Evolutionary conservation across 2,329 filamentous ascomycete genomes (phyloP), one percentile per base, ranked within the genome.

Genomic region (Stagonosporopsis cucurbitacearum): DNA sequence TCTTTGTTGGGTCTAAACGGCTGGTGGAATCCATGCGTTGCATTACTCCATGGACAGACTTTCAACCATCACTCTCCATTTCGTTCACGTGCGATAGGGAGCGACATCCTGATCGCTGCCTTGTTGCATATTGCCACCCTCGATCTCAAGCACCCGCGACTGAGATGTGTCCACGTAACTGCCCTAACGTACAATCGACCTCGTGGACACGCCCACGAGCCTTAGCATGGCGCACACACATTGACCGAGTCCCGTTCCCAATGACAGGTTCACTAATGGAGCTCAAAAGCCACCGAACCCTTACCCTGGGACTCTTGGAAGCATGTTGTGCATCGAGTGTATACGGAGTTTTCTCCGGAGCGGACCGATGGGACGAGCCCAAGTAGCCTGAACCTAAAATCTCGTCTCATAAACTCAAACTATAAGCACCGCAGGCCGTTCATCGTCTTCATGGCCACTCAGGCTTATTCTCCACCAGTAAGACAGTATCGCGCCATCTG

Each of bases 281-380:
- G 40, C 11, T 36, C 32, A n/a, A 35, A 54, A 58, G 57, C 55
- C 58, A 57, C 54, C 30, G 43, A 52, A 56, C 63, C 63, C 45
- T 40, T 45, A 37, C 32, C 25, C 40, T 61, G 63, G 63, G 39
- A 55, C 30, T 41, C 40, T 30, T 41, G 37, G 47, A 15, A 54
- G 28, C 26, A 46, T 54, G 44, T 44, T 62, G 33, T 57, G 53
- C 59, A 48, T 51, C 25, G 50, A 15, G 7, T 33, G 20, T 37
- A 43, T 15, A 19, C 66, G 65, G 66, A 67, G 28, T 37, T 36
- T 22, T 42, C 61, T 69, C 66, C 66, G 64, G 58, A 44, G 47
- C 50, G 50, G 53, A 54, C 49, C 53, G 58, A 41, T 66, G 53
- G 52, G 22, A 17, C 35, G 32, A 55, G 46, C 46, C 26, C 48